Conservation (phyloP, 2,329 filamentous ascomycete genomes). For the Verticillium longisporum region DNA sequence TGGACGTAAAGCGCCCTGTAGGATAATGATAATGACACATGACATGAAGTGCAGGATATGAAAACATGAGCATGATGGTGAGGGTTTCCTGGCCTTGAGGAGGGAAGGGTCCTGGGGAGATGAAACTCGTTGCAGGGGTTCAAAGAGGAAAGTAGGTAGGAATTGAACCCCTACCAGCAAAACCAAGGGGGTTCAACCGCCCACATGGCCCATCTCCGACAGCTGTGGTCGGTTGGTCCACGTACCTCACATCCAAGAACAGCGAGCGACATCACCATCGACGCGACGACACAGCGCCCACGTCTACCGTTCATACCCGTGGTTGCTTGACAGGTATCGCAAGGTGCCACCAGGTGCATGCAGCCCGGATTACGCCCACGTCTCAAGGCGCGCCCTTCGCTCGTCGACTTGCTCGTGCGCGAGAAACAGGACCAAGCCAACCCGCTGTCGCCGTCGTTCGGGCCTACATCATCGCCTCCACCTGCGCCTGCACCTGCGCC, state of each 20-base stretch:
- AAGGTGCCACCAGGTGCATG: constrained; percentile 29
- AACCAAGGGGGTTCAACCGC: background rate
- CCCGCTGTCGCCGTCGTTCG: constrained; percentile 4
- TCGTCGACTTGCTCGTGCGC: constrained; percentile 43
- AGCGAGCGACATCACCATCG: background rate
- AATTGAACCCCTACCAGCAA: too few species aligned
- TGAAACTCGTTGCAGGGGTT: too few species aligned
- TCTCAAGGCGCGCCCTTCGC: constrained; percentile 44
- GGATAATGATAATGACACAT: constrained; percentile 4
- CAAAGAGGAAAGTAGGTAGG: background rate
- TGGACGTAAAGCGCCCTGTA: background rate
- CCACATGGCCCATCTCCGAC: background rate
- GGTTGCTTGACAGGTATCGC: background rate
- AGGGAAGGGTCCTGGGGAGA: too few species aligned
- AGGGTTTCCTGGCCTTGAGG: too few species aligned
- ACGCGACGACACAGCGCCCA: background rate
- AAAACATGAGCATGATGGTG: background rate
- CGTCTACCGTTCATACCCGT: background rate
- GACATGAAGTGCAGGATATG: background rate
- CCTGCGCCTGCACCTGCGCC: constrained; percentile 13
- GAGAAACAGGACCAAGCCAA: constrained; percentile 18
- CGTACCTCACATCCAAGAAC: background rate
- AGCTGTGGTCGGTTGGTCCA: background rate
- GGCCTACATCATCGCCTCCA: constrained; percentile 14
- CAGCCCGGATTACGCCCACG: constrained; percentile 42